phyloP scores from a whole-genome alignment of 2,329 filamentous ascomycete genomes.

The Gremmenia infestans region DNA sequence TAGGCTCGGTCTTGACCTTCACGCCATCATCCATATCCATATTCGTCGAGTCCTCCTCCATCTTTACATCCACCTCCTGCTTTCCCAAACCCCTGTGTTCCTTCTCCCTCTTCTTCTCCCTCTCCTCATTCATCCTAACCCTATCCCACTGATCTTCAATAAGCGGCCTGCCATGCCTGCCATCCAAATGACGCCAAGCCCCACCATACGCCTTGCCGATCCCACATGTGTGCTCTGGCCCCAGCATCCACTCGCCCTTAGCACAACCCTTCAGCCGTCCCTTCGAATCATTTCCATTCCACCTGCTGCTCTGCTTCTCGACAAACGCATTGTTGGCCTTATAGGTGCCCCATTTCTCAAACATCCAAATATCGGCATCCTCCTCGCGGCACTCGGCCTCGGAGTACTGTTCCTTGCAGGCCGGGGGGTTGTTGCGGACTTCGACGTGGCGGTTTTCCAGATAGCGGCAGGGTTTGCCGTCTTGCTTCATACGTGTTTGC shows the following conservation, averaged over 20 bases:
- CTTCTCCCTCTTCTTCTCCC: too few relatives aligned
- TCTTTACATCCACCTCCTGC: background rate
- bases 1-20: background rate
- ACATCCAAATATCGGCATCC: background rate
- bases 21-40: background rate
- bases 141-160: background rate
- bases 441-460: background rate
- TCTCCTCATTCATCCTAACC: background rate
- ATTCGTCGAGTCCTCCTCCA: background rate
- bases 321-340: background rate
- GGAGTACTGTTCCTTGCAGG: background rate
- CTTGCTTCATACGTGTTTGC: slow-evolving; percentile 8
- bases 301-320: background rate
- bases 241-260: background rate
- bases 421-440: background rate
- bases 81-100: background rate
- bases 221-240: background rate
- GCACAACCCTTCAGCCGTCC: background rate
- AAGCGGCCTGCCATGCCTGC: background rate
- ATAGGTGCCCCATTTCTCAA: background rate
- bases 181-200: background rate
- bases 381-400: background rate
- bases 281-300: background rate
- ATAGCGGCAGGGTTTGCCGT: slow-evolving; percentile 5
- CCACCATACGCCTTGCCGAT: background rate